Conservation (phyloP, 2,329 filamentous ascomycete genomes). For the Neodidymelliopsis sp. region DNA sequence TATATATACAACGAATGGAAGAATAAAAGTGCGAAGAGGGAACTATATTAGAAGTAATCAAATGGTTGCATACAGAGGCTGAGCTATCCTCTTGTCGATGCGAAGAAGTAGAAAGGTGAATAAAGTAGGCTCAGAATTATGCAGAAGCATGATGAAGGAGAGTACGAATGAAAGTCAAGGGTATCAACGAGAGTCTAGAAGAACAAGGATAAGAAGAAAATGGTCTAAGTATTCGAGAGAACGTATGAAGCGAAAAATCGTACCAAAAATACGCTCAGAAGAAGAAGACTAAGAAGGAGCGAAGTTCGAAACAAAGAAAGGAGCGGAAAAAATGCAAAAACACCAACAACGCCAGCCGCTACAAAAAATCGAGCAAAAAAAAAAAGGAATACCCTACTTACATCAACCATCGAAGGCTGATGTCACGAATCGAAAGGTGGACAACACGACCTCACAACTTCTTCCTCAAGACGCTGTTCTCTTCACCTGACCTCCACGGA, state of each 20-base stretch:
- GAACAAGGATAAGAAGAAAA: neutral
- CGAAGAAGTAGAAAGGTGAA: conserved; percentile 4
- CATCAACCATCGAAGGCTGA: neutral
- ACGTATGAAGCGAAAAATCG: conserved; percentile 6
- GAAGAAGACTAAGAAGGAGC: conserved; percentile 2
- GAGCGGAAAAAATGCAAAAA: conserved; percentile 27
- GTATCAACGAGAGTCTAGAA: conserved; percentile 18
- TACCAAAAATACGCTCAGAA: conserved; percentile 6
- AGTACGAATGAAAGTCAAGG: conserved; percentile 11
- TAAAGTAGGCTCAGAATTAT: neutral
- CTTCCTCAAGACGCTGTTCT: conserved; percentile 25
- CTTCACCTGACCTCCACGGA: conserved; percentile 40
- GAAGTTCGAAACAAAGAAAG: conserved; percentile 7
- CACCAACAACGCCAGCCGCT: conserved; percentile 25
- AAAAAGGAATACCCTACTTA: conserved; percentile 7
- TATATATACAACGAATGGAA: conserved; percentile 27
- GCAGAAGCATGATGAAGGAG: conserved; percentile 11
- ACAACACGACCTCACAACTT: neutral
- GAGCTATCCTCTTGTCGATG: neutral
- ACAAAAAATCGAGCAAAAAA: conserved; percentile 3
- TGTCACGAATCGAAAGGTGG: neutral
- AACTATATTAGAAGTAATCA: neutral
- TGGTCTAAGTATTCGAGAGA: conserved; percentile 10
- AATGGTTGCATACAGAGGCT: neutral
- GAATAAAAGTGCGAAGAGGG: conserved; percentile 18